phyloP scores from a whole-genome alignment of 352 stramenopile genomes.

The Phytophthora lateralis region DNA sequence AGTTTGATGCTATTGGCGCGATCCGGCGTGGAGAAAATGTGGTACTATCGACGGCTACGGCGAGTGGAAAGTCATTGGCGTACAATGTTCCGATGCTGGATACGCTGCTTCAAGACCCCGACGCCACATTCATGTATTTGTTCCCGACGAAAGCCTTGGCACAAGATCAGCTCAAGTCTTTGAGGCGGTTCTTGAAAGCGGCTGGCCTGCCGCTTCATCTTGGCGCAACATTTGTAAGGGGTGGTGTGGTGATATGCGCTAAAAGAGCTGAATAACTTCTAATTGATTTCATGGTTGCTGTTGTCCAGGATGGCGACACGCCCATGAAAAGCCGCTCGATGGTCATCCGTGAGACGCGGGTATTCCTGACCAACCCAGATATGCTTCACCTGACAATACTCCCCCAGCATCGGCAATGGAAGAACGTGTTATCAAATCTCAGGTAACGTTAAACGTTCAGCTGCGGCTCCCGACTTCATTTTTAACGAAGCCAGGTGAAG shows the following conservation, averaged over 20 bases:
- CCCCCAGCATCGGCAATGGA: constrained; percentile 92
- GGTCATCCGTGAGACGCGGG: constrained; percentile 86
- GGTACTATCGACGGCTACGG: constrained; percentile 96
- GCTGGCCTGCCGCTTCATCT: constrained; percentile 52
- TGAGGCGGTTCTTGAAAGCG: constrained; percentile 74
- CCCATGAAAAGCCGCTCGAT: constrained; percentile 86
- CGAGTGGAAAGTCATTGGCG: constrained; percentile 96
- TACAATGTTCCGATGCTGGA: constrained; percentile 95
- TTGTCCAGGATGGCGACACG: constrained; percentile 94
- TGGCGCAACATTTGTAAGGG: constrained; percentile 69
- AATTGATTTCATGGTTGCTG: constrained; percentile 3
- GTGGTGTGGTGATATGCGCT: not conserved
- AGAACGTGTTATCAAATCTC: constrained; percentile 89
- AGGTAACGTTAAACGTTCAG: constrained; percentile 59
- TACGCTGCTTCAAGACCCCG: constrained; percentile 55
- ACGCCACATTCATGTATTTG: constrained; percentile 91
- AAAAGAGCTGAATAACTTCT: not conserved
- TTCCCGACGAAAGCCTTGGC: constrained; percentile 99
- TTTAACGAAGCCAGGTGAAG: not conserved
- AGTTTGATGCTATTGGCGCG: constrained; percentile 88
- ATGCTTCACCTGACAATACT: constrained; percentile 98
- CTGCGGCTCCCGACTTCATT: not conserved
- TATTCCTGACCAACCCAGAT: constrained; percentile 99
- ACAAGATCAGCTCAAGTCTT: constrained; percentile 96
- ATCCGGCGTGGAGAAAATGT: constrained; percentile 89